Percentiles rank a stretch among this genome's conserved stretches.
Conservation (phyloP, 2,329 filamentous ascomycete genomes). For the Geosmithia flava region DNA sequence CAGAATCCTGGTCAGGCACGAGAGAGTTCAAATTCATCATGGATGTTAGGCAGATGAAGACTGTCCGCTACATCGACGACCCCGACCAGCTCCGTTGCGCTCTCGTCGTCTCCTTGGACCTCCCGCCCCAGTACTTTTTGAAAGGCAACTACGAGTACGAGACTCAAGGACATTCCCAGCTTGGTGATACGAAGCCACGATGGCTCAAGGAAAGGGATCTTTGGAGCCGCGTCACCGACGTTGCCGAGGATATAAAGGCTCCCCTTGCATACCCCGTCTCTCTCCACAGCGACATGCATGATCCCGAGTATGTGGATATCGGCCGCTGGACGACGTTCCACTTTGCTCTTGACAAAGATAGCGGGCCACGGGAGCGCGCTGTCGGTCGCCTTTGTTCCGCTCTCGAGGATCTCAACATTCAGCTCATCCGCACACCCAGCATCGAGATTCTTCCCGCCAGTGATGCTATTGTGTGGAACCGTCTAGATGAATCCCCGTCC, state of each 20-base stretch:
- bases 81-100: slow-evolving; percentile 15
- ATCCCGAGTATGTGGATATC: slow-evolving; percentile 30
- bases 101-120: slow-evolving; percentile 33
- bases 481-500: slow-evolving; percentile 13
- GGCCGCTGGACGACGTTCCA: slow-evolving; percentile 46
- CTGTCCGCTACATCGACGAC: slow-evolving; percentile 19
- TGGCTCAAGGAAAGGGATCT: slow-evolving; percentile 20
- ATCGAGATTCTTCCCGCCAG: slow-evolving; percentile 25
- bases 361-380: slow-evolving; percentile 7
- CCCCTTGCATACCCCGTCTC: slow-evolving; percentile 22
- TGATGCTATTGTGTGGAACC: slow-evolving; percentile 15
- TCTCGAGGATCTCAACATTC: slow-evolving; percentile 63
- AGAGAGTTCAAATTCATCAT: slow-evolving; percentile 28
- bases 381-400: slow-evolving; percentile 29
- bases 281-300: slow-evolving; percentile 20
- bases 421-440: slow-evolving; percentile 23
- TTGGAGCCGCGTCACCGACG: slow-evolving; percentile 37
- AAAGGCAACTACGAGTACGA: slow-evolving; percentile 13
- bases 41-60: slow-evolving; percentile 31
- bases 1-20: slow-evolving; percentile 2
- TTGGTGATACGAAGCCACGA: slow-evolving; percentile 13
- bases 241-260: slow-evolving; percentile 21
- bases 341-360: slow-evolving; percentile 22
- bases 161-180: too few species aligned
- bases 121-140: slow-evolving; percentile 35